Percentiles rank a stretch among this genome's conserved stretches.
These are phyloP conservation scores for Brachypodium distachyon DNA, from an alignment of 202 grass and related monocot genomes.

Conservation along the genomic window DNA sequence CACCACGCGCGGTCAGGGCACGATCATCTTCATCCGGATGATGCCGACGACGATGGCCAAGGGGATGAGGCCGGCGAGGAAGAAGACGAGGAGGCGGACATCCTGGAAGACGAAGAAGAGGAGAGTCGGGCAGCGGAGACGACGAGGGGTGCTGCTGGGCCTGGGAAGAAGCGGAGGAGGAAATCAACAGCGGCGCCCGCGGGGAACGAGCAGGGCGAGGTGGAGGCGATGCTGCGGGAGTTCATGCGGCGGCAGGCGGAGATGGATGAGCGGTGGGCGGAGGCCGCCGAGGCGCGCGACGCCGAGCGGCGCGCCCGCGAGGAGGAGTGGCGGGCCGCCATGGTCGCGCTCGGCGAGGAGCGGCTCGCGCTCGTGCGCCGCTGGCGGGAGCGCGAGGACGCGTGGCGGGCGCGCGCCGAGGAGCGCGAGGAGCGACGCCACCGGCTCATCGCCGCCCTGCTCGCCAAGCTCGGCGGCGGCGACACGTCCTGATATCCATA, in stretches of 20 bases:
- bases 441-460: slow-evolving; percentile 49
- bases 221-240: slow-evolving; percentile 60
- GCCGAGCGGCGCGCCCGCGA: slow-evolving; percentile 51
- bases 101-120: slow-evolving; percentile 14
- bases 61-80: slow-evolving; percentile 11
- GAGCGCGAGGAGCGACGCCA: slow-evolving; percentile 67
- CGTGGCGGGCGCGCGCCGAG: slow-evolving; percentile 57
- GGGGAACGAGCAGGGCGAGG: slow-evolving; percentile 23
- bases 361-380: slow-evolving; percentile 53
- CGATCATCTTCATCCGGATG: too few relatives aligned
- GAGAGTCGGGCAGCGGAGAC: background rate
- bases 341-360: slow-evolving; percentile 71
- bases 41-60: slow-evolving; percentile 15
- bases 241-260: slow-evolving; percentile 73
- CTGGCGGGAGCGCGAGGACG: slow-evolving; percentile 81
- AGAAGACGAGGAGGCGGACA: slow-evolving; percentile 5
- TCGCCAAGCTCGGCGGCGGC: slow-evolving; percentile 53
- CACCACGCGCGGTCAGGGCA: background rate
- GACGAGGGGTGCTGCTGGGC: background rate
- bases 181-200: background rate
- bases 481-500: slow-evolving; percentile 6
- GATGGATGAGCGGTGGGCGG: slow-evolving; percentile 77
- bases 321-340: slow-evolving; percentile 73
- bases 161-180: slow-evolving; percentile 25
- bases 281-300: slow-evolving; percentile 72